Percentiles rank a stretch among this genome's conserved stretches.
Evolutionary conservation across 202 grass and related monocot species (phyloP).

Genomic region (Elaeis oleifera): DNA sequence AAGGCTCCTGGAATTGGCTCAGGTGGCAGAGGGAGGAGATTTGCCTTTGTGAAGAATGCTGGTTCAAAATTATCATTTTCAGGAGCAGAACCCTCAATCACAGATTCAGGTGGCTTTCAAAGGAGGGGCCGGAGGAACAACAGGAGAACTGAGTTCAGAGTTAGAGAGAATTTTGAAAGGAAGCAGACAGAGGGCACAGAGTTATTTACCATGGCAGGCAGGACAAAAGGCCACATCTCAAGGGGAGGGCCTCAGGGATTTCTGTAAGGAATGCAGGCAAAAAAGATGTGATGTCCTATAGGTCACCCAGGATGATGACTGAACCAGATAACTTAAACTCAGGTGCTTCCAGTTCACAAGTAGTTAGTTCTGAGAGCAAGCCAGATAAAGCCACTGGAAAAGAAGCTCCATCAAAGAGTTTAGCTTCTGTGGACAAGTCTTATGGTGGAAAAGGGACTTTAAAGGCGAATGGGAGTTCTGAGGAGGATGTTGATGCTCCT

Average conservation of each 20-base stretch:
- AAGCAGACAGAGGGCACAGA: slow-evolving; percentile 38
- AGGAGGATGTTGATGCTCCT: slow-evolving; percentile 44
- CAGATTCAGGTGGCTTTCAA: slow-evolving; percentile 56
- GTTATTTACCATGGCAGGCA: slow-evolving; percentile 37
- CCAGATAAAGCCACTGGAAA: slow-evolving; percentile 32
- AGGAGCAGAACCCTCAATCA: slow-evolving; percentile 43
- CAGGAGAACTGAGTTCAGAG: slow-evolving; percentile 72
- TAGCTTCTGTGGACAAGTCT: slow-evolving; percentile 28
- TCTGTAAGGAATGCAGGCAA: slow-evolving; percentile 38
- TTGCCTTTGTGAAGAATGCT: slow-evolving; percentile 49
- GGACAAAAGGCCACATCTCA: slow-evolving; percentile 28
- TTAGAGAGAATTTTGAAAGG: slow-evolving; percentile 56
- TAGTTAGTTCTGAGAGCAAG: slow-evolving; percentile 29
- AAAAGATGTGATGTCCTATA: slow-evolving; percentile 34
- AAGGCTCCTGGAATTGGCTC: slow-evolving; percentile 34
- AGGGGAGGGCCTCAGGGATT: slow-evolving; percentile 31
- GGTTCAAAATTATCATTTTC: slow-evolving; percentile 44
- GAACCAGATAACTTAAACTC: slow-evolving; percentile 32
- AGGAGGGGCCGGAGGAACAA: slow-evolving; percentile 50
- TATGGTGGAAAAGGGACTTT: slow-evolving; percentile 37
- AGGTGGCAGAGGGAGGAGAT: slow-evolving; percentile 60
- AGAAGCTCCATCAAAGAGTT: slow-evolving; percentile 21
- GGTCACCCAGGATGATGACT: slow-evolving; percentile 27
- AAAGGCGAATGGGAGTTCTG: slow-evolving; percentile 20
- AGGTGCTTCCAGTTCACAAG: slow-evolving; percentile 27